Base-by-base conservation (phyloP, 306 rosid species). In the Mimosa pudica region DNA sequence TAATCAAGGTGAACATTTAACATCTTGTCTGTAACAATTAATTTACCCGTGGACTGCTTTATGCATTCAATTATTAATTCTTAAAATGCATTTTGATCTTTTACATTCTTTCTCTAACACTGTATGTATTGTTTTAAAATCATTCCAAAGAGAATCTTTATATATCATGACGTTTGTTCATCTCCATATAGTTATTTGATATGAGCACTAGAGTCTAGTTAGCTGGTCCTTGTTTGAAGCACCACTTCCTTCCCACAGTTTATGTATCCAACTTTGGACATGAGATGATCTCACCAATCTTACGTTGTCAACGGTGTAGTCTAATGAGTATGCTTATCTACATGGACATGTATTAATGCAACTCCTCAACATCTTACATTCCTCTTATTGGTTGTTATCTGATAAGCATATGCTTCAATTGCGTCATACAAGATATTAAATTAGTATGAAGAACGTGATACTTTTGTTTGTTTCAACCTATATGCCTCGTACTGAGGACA, bases 1-100 rank as follows among this genome's bases (percentile, higher is more conserved):
- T 90, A 70, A 84, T 96, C 70, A 96, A 96, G 98, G 99, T 96
- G 83, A 84, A 46, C 38, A 74, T 51, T 55, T 60, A 8, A 13
- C n/a, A 80, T 71, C 76, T 76, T 74, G 48, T 44, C 46, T 64
- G 70, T 32, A 75, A 51, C 46, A 8, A 72, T 74, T 72, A 66
- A 30, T 70, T 75, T 20, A 32, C 66, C 64, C 70, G 6, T 61
- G 60, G 2, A 36, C 16, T 49, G n/a, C 14, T 17, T 2, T 41
- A 16, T 0, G 32, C 38, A 2, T 8, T 71, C 3, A 42, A 11
- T 66, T 81, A 20, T 71, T 51, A 13, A 58, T 8, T 84, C 54
- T 41, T 47, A 52, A 47, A 57, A 7, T 44, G 41, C 51, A 45
- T 68, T 54, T 42, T 72, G 49, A 66, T 77, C 80, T 66, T 52